Conservation (phyloP, 805 yeast genomes). For the Candida nemodendra region DNA sequence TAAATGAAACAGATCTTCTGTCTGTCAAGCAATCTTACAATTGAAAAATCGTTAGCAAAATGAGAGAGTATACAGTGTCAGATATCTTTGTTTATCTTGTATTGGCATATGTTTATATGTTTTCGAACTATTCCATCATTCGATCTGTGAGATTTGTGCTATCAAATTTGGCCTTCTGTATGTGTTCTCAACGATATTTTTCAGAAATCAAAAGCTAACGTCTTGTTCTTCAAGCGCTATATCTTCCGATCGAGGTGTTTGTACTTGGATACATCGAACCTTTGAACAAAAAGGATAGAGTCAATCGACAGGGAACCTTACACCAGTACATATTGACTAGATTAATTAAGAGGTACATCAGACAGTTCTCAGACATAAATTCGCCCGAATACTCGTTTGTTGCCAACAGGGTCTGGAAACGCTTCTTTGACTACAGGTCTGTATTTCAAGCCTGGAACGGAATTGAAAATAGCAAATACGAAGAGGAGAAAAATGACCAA, state of each 20-base stretch:
- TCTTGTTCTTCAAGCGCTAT: slow-evolving; percentile 15
- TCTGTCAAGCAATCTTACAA: not conserved
- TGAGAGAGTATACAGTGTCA: slow-evolving; percentile 31
- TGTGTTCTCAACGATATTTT: slow-evolving; percentile 5
- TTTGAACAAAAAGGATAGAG: slow-evolving; percentile 27
- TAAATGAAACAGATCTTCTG: not conserved
- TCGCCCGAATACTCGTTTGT: slow-evolving; percentile 28
- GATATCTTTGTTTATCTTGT: slow-evolving; percentile 28
- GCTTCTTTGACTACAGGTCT: slow-evolving; percentile 31
- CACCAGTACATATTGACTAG: slow-evolving; percentile 25
- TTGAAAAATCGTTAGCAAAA: slow-evolving; percentile 4
- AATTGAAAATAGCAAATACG: slow-evolving; percentile 32
- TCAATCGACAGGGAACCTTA: slow-evolving; percentile 31
- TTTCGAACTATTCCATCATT: slow-evolving; percentile 23
- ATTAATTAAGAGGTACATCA: slow-evolving; percentile 20
- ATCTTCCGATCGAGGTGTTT: slow-evolving; percentile 23
- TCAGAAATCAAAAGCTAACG: not conserved
- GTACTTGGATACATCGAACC: slow-evolving; percentile 33
- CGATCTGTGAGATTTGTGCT: slow-evolving; percentile 20
- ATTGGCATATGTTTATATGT: slow-evolving; percentile 24
- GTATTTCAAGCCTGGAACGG: slow-evolving; percentile 35
- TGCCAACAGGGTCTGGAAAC: slow-evolving; percentile 32
- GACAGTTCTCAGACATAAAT: slow-evolving; percentile 14
- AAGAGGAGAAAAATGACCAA: slow-evolving; percentile 8
- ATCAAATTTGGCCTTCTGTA: slow-evolving; percentile 21